These are phyloP conservation scores for Corylus americana DNA, from an alignment of 306 rosid genomes.

Conservation along the genomic window DNA sequence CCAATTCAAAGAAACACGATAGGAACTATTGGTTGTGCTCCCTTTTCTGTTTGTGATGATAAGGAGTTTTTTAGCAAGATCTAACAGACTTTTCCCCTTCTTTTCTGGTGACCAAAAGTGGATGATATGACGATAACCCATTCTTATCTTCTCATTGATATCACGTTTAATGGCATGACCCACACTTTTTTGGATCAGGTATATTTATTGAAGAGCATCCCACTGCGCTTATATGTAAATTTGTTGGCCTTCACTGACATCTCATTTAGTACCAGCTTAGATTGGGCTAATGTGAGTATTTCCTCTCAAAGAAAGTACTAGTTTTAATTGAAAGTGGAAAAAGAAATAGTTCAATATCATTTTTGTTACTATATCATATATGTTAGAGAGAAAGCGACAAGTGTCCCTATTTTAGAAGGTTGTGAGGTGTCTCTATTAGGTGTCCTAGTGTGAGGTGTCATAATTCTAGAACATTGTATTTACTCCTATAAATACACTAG, in stretches of 20 bases:
- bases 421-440: too few relatives aligned
- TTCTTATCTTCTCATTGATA: background rate
- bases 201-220: constrained; percentile 69
- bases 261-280: constrained; percentile 54
- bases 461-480: too few relatives aligned
- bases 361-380: background rate
- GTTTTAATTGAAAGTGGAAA: background rate
- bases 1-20: background rate
- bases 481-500: too few relatives aligned
- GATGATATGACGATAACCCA: background rate
- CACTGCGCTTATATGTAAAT: constrained; percentile 66
- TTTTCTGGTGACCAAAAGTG: background rate
- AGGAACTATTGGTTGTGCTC: background rate
- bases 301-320: background rate
- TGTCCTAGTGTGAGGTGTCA: too few relatives aligned
- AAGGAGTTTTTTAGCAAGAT: background rate
- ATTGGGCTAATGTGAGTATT: constrained; percentile 71
- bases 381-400: too few relatives aligned
- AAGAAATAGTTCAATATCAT: background rate
- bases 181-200: constrained; percentile 50
- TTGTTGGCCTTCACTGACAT: constrained; percentile 48
- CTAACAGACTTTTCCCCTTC: background rate
- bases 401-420: too few relatives aligned
- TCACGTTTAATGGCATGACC: background rate
- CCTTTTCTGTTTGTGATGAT: background rate